Evolutionary conservation across 1,139 yeast genomes (phyloP).

Genomic region (Pichia sp.): DNA sequence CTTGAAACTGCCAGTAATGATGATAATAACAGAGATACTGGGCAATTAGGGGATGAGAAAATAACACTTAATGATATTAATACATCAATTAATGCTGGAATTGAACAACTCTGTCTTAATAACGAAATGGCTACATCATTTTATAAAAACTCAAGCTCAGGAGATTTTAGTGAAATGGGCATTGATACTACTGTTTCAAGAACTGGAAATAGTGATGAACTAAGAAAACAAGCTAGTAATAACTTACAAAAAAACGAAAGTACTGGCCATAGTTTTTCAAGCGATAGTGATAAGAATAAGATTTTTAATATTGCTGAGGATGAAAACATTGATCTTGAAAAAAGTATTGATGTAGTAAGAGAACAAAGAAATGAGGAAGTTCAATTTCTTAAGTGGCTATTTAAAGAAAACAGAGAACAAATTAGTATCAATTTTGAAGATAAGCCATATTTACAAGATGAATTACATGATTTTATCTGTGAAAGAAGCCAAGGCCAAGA

Average conservation of each 20-base stretch:
- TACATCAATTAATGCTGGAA: not conserved
- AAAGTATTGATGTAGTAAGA: not conserved
- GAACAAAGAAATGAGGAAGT: slow-evolving; percentile 13
- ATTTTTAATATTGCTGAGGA: not conserved
- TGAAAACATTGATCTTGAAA: not conserved
- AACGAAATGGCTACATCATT: not conserved
- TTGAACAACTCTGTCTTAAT: not conserved
- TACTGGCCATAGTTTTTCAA: not conserved
- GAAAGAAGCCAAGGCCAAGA: slow-evolving; percentile 11
- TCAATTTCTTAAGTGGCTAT: slow-evolving; percentile 16
- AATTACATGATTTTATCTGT: slow-evolving; percentile 16
- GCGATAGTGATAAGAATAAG: not conserved
- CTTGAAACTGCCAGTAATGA: not conserved
- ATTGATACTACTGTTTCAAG: not conserved
- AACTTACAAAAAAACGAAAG: not conserved
- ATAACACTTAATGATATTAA: not conserved
- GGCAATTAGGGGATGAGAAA: not conserved
- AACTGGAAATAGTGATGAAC: not conserved
- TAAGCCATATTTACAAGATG: slow-evolving; percentile 22
- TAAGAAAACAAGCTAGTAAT: not conserved
- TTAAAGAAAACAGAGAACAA: slow-evolving; percentile 15
- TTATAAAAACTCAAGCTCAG: not conserved
- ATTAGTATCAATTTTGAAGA: slow-evolving; percentile 21
- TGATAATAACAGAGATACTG: not conserved
- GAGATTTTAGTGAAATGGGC: not conserved